phyloP scores from a whole-genome alignment of 345 rosid species.

The Toxicodendron radicans region DNA sequence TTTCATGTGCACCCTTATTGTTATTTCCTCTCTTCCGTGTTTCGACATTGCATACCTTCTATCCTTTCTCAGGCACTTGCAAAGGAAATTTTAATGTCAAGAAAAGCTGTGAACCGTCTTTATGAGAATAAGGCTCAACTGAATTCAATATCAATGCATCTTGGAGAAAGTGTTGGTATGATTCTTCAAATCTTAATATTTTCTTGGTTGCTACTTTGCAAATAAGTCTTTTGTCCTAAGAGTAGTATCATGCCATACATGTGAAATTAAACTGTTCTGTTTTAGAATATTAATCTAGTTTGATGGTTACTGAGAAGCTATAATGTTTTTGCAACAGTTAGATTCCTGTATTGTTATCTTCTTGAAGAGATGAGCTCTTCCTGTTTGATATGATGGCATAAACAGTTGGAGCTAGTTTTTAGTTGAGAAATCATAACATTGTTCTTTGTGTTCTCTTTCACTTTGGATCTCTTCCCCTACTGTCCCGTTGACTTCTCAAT shows the following conservation, averaged over 20 bases:
- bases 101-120: conserved; percentile 43
- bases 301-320: neutral
- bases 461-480: neutral
- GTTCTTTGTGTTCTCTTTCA: neutral
- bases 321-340: neutral
- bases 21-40: neutral
- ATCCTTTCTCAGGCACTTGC: conserved; percentile 36
- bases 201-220: conserved; percentile 1
- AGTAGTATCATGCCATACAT: neutral
- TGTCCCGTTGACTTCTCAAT: neutral
- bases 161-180: conserved; percentile 44
- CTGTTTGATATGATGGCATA: neutral
- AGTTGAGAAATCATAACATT: neutral
- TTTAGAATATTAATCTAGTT: neutral
- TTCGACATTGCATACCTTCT: conserved; percentile 6
- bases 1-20: neutral
- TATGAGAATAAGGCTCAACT: conserved; percentile 43
- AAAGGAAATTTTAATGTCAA: conserved; percentile 36
- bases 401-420: neutral
- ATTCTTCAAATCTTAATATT: neutral
- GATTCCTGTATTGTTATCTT: neutral
- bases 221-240: neutral
- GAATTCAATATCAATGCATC: conserved; percentile 46
- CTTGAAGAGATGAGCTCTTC: neutral
- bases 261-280: neutral